Conservation (phyloP, 169 alveolate genomes). For the Eimeria tenella region DNA sequence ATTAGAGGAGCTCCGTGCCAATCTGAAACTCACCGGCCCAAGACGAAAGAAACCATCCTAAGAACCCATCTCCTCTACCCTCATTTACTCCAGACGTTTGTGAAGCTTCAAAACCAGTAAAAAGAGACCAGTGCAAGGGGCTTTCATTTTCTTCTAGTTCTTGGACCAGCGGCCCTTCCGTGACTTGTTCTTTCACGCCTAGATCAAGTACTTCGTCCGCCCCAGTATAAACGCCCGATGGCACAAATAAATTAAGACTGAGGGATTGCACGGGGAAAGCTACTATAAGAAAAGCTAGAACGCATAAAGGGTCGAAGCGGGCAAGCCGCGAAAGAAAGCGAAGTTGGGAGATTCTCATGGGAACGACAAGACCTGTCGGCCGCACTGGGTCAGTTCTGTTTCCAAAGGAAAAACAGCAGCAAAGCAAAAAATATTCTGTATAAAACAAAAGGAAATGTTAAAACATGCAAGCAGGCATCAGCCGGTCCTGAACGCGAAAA, state of each 20-base stretch:
- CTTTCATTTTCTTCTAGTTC: neutral
- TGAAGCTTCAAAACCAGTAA: neutral
- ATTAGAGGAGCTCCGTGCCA: too few relatives aligned
- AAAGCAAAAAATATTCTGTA: neutral
- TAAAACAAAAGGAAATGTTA: neutral
- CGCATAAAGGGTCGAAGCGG: neutral
- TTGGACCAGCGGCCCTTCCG: constrained; percentile 16
- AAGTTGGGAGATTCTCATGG: neutral
- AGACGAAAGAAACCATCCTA: constrained; percentile 28
- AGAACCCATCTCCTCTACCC: neutral
- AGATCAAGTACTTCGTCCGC: neutral
- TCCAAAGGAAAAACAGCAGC: neutral
- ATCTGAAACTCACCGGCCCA: constrained; percentile 7
- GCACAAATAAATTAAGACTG: neutral
- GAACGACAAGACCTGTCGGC: neutral
- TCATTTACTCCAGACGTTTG: neutral
- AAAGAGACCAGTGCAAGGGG: neutral
- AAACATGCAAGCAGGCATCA: neutral
- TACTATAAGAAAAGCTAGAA: neutral
- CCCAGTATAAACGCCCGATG: neutral
- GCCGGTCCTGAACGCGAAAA: too few relatives aligned
- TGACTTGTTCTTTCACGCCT: neutral
- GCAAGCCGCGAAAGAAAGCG: neutral
- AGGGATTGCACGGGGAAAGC: neutral
- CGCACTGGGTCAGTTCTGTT: neutral